Conservation (phyloP, 306 rosid species). For the Dryas drummondii region DNA sequence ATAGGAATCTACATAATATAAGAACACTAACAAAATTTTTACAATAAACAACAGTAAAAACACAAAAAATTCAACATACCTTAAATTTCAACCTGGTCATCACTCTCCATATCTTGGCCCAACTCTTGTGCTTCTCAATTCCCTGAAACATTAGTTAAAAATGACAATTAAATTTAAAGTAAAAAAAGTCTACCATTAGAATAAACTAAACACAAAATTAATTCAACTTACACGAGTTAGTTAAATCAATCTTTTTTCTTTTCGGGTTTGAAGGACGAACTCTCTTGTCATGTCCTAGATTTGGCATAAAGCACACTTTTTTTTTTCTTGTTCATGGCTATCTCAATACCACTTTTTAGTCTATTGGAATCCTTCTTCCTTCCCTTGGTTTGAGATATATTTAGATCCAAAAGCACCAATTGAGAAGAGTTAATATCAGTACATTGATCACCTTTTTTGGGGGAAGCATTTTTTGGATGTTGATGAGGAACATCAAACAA, state of each 20-base stretch:
- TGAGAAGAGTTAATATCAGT: not conserved
- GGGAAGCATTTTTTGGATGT: not conserved
- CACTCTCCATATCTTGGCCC: too few relatives aligned
- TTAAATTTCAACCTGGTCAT: too few relatives aligned
- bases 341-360: not conserved
- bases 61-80: too few relatives aligned
- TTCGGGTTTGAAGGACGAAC: not conserved
- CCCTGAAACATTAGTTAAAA: too few relatives aligned
- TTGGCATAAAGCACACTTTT: not conserved
- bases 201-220: too few relatives aligned
- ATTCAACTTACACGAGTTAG: not conserved
- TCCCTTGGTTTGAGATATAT: not conserved
- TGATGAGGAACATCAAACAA: not conserved
- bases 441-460: not conserved
- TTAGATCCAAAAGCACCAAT: not conserved
- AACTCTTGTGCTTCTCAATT: too few relatives aligned
- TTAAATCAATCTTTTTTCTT: not conserved
- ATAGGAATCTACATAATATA: too few relatives aligned
- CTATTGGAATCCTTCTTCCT: not conserved
- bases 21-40: too few relatives aligned
- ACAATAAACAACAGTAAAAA: too few relatives aligned
- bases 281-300: not conserved
- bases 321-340: not conserved
- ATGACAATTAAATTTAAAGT: too few relatives aligned
- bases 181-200: not conserved